Conservation (phyloP, 1,284 basidiomycete genomes). For the Pulveroboletus sp. region DNA sequence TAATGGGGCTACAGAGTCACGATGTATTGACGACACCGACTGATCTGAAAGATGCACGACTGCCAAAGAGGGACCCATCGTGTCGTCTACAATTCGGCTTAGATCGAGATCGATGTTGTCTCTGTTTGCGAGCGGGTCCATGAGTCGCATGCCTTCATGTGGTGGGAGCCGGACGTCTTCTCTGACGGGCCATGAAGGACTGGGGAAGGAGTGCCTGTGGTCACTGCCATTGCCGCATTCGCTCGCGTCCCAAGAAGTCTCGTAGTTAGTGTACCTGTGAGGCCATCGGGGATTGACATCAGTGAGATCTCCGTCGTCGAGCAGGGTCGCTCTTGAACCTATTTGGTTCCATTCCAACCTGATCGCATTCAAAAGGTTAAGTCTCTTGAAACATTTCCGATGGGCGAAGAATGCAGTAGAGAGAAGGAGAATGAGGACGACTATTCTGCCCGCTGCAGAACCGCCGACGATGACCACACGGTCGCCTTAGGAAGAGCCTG, state of each 20-base stretch:
- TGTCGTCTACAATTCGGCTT: constrained; percentile 44
- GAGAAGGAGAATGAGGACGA: constrained; percentile 37
- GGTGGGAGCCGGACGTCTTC: constrained; percentile 51
- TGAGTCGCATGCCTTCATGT: constrained; percentile 35
- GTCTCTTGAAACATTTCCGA: constrained; percentile 39
- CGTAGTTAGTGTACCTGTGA: constrained; percentile 31
- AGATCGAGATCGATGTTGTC: constrained; percentile 37
- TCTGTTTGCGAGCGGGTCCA: constrained; percentile 39
- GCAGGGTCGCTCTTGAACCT: constrained; percentile 37
- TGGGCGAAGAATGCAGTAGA: constrained; percentile 40
- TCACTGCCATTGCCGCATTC: background rate
- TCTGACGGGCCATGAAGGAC: constrained; percentile 32
- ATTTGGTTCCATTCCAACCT: constrained; percentile 32
- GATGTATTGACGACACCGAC: constrained; percentile 25
- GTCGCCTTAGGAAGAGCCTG: constrained; percentile 8
- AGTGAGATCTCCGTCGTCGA: constrained; percentile 47
- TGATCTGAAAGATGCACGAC: constrained; percentile 19
- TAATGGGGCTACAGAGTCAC: constrained; percentile 5
- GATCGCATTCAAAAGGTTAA: constrained; percentile 35
- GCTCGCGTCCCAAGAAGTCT: constrained; percentile 21
- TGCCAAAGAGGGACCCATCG: constrained; percentile 43
- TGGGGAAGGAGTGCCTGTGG: background rate
- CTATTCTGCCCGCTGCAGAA: constrained; percentile 41
- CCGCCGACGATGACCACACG: constrained; percentile 46
- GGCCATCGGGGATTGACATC: constrained; percentile 30